These are phyloP conservation scores for Pontederia paniculata DNA, from an alignment of 176 grass and related monocot species.

Conservation along the genomic window DNA sequence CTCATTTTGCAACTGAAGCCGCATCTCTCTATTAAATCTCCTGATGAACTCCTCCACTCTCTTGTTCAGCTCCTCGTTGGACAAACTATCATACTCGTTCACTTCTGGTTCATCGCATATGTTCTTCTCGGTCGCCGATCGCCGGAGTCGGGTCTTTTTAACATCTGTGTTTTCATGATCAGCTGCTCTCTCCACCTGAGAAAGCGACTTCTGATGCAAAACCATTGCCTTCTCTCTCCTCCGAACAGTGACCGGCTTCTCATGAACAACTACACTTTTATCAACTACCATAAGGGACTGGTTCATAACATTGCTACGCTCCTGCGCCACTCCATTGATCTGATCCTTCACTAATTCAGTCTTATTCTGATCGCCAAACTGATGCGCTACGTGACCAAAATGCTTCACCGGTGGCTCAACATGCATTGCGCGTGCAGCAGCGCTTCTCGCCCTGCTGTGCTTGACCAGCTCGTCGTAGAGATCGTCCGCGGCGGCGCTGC, in stretches of 20 bases:
- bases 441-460: background rate
- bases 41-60: slow-evolving; percentile 26
- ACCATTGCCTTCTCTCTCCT: background rate
- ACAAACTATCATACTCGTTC: slow-evolving; percentile 2
- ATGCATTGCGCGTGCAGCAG: background rate
- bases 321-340: no score
- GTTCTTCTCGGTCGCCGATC: background rate
- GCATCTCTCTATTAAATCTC: slow-evolving; percentile 17
- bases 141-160: background rate
- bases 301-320: no score
- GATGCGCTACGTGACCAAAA: no score
- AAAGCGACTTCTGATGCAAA: background rate
- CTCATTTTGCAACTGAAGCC: slow-evolving; percentile 3
- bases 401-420: no score
- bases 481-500: background rate
- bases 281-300: no score
- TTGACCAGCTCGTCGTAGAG: slow-evolving; percentile 5
- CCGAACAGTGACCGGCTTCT: no score
- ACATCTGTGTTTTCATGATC: background rate
- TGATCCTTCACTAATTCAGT: no score
- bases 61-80: slow-evolving; percentile 18
- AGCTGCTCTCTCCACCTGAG: background rate
- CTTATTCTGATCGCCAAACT: no score
- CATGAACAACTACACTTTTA: no score
- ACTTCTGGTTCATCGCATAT: background rate